Base-by-base conservation (phyloP, 495 filamentous ascomycete genomes). In the Xylaria flabelliformis region DNA sequence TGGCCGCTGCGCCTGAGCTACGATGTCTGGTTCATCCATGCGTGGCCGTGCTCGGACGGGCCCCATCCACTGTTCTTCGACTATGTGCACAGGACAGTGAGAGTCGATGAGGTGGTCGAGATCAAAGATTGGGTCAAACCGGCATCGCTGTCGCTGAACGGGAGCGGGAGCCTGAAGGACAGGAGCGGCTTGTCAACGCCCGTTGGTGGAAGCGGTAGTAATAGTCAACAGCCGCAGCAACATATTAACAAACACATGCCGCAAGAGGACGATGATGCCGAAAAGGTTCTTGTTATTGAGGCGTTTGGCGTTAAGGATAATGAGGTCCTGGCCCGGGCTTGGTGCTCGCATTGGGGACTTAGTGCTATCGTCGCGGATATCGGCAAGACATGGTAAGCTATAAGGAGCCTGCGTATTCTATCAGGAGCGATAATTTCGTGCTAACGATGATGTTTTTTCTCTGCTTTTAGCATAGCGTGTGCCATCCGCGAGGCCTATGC, bases 401-500 rank as follows among this genome's bases (percentile, higher is more conserved):
- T 70, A 59, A 32, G 1, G 15, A 32, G 12, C 53, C 46, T 55
- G 32, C 34, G 19, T 13, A 21, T 53, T 39, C 39, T 7, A 10
- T 26, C 6, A 1, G 8, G 61, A 10, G 19, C 15, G 21, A 26
- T 29, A 19, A 21, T 67, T 39, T 9, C 3, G 26, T 56, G 34
- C 50, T 67, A 44, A 67, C 36, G 12, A 53, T 10, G 1, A 9
- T 29, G 13, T n/a, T 8, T 72, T 74, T n/a, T 21, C 42, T 19
- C 17, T n/a, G 17, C 7, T n/a, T 41, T 69, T 74, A 87, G 86
- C 78, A 87, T 92, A 84, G 86, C 89, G 24, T 93, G 91, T 76
- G 88, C 90, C 41, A 88, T 93, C 56, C 82, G 91, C 50, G 90
- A 91, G 78, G 90, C 91, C 24, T 92, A 91, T 76, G 91, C 91